Evolutionary conservation across 441 rosid species (phyloP), one percentile per base, ranked within the genome.

Genomic region (Isatis lusitanica): DNA sequence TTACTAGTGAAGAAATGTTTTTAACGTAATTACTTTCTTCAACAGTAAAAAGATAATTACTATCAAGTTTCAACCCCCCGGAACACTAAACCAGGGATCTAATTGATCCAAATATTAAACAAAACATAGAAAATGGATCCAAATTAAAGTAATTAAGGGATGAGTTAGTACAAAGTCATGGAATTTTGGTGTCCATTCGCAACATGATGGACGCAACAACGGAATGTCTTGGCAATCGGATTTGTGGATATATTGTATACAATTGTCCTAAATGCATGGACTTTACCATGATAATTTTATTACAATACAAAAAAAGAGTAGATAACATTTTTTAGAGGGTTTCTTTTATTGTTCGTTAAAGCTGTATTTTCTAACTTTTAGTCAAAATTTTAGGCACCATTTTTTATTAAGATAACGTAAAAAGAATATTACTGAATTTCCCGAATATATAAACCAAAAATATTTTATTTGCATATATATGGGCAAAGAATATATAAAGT

Each of bases 401-500:
- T 39, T 67, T 67, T 15, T 10, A 26, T 40, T 68, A 5, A 30
- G 24, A 55, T 12, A 2, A n/a, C 5, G 2, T 0, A 4, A 1
- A 0, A 8, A 55, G 2, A 44, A 11, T 33, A 44, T 46, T 33
- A 18, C 1, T 35, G 36, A 70, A 9, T 7, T n/a, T 33, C 6
- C 1, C 1, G 7, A n/a, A 46, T 56, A 68, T 68, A 11, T 68
- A 11, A 56, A 42, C 18, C 4, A 7, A 5, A 17, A 38, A 8
- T 9, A 66, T 36, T n/a, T 5, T 30, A 31, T 21, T 21, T 21
- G 24, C 24, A 21, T 43, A 43, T 43, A 70, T 10, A 38, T 51
- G 44, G 64, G 9, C 57, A 42, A 33, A 72, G 70, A 63, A 42
- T 63, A 73, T 17, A 52, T 57, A 47, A n/a, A 35, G 71, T 44